phyloP scores from a whole-genome alignment of 202 grass and related monocot genomes.

The Sporobolus alterniflorus region DNA sequence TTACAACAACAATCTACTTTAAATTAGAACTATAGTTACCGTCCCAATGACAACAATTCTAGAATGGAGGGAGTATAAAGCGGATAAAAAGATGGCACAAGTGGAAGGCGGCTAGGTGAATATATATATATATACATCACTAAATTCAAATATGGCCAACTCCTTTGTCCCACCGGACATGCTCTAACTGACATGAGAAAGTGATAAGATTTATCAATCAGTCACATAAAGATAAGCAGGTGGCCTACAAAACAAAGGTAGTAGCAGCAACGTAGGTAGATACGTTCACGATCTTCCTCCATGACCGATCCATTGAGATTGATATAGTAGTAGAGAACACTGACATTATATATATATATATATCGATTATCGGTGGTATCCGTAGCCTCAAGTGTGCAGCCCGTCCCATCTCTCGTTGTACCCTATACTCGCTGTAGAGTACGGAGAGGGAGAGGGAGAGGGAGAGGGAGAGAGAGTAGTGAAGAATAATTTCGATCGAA shows the following conservation, averaged over 20 bases:
- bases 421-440: conserved; percentile 36
- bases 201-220: conserved; percentile 61
- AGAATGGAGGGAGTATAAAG: neutral
- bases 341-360: conserved; percentile 16
- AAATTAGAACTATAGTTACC: no score
- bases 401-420: conserved; percentile 47
- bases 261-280: conserved; percentile 17
- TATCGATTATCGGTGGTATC: conserved; percentile 14
- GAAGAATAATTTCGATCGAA: neutral
- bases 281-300: conserved; percentile 20
- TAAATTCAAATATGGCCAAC: conserved; percentile 45
- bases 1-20: no score
- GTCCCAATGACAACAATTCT: no score
- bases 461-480: neutral
- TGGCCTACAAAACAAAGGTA: conserved; percentile 25
- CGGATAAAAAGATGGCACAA: neutral
- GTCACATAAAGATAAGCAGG: conserved; percentile 44
- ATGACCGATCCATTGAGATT: conserved; percentile 13
- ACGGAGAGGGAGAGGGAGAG: neutral
- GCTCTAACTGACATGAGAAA: conserved; percentile 39
- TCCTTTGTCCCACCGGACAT: conserved; percentile 24
- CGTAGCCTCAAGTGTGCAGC: conserved; percentile 45
- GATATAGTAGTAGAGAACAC: conserved; percentile 17
- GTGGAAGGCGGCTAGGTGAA: neutral
- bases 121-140: neutral